Conservation (phyloP, 768 basidiomycete species). For the Leccinum subtestaceum region DNA sequence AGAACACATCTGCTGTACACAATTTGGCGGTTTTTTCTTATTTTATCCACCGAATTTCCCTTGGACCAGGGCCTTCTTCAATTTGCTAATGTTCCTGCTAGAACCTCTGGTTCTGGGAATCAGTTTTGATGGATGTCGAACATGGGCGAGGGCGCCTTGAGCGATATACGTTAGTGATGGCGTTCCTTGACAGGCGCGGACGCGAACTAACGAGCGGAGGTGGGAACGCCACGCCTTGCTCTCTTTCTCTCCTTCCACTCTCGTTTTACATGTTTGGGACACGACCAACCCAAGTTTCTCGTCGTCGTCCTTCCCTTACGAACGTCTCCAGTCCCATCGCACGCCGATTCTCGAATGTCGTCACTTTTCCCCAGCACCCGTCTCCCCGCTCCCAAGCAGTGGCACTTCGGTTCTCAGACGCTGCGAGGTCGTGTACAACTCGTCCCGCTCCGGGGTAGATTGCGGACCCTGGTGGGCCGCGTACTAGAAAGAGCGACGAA, state of each 20-base stretch:
- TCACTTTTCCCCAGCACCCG: neutral
- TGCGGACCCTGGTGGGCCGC: conserved; percentile 11
- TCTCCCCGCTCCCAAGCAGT: neutral
- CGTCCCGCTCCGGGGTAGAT: conserved; percentile 4
- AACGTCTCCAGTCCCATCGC: neutral
- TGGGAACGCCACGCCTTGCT: neutral
- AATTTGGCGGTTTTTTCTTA: neutral
- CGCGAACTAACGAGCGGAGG: neutral
- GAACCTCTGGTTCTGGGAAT: neutral
- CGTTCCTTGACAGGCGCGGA: neutral
- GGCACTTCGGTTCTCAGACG: neutral
- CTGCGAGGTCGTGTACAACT: neutral
- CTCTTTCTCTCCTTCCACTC: neutral
- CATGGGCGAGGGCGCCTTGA: neutral
- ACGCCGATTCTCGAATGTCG: neutral
- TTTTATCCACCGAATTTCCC: neutral
- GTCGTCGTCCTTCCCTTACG: neutral
- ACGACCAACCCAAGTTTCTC: neutral
- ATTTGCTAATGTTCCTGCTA: neutral
- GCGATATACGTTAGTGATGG: neutral
- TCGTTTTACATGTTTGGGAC: neutral
- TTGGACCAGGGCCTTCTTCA: neutral
- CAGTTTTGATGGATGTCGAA: no score
- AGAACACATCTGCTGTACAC: neutral
- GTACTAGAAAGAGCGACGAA: neutral